Base-by-base conservation (phyloP, 2,329 filamentous ascomycete species). In the Ophiocordyceps australis region DNA sequence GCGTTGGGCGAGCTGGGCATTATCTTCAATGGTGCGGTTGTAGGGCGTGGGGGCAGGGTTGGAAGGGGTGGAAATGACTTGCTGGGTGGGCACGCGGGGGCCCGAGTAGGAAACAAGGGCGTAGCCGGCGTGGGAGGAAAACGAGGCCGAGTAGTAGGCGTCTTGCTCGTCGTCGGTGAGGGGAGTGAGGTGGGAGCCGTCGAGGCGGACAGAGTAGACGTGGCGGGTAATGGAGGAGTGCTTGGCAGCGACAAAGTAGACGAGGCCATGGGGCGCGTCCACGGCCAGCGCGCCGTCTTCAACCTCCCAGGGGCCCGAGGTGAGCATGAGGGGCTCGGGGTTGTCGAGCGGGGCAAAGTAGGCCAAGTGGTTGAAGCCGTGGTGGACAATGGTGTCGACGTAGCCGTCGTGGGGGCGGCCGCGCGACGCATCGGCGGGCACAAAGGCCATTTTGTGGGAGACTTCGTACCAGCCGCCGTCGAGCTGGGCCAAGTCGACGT, bases 401-500 rank as follows among this genome's bases (percentile, higher is more conserved):
- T 98, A 98, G 14, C 89, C 89, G 47, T 94, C 83, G 5, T 86
- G 52, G 3, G 67, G 59, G 14, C 85, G 73, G 10, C 79, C 80
- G 33, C 79, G 81, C 9, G 54, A 48, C 14, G 77, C 65, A 45
- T 94, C 81, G 4, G 82, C 79, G 3, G 89, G 89, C 30, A 98
- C 74, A 43, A 77, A 95, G 10, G 60, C 72, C 4, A 85, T 93
- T 22, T 75, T 69, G 39, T 93, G 76, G 1, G 82, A 81, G 22
- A 93, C 81, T 52, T 98, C 89, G 39, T 94, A 86, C 89, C 89
- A 98, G 18, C 89, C 91, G 14, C 85, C 85, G 46, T 98, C 89
- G n/a, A 94, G 60, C 30, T 75, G 63, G 35, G 72, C 68, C 25
- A 94, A 71, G 46, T 98, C 72, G 25, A 80, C 66, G 13, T 73